phyloP scores from a whole-genome alignment of 345 rosid genomes.

The Gossypium mustelinum region DNA sequence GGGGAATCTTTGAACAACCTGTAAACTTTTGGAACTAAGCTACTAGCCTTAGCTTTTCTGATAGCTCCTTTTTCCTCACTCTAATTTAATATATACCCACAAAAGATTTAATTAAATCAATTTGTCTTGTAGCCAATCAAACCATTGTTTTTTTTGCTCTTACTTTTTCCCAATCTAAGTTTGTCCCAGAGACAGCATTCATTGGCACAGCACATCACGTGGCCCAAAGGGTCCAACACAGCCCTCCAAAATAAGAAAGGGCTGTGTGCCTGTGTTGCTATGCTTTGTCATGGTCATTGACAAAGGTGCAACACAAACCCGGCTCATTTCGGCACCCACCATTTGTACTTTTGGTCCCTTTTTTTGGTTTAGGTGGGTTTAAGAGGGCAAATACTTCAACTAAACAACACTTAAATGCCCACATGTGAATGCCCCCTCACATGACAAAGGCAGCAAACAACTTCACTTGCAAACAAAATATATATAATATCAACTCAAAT shows the following conservation, averaged over 20 bases:
- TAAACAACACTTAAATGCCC: slow-evolving; percentile 22
- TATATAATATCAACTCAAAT: neutral
- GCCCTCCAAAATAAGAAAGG: neutral
- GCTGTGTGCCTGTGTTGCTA: neutral
- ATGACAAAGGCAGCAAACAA: slow-evolving; percentile 3
- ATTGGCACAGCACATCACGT: neutral
- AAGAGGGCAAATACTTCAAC: neutral
- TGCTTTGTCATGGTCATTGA: neutral
- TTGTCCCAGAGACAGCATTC: neutral
- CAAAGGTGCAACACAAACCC: neutral
- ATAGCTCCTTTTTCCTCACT: neutral
- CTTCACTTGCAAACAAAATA: slow-evolving; percentile 16
- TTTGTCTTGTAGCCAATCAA: neutral
- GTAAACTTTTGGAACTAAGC: slow-evolving; percentile 8
- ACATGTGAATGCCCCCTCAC: slow-evolving; percentile 27
- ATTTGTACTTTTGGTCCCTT: neutral
- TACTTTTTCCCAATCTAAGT: neutral
- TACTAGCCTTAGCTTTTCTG: neutral
- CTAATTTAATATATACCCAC: neutral
- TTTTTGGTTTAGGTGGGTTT: neutral
- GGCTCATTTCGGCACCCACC: neutral
- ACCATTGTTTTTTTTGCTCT: neutral
- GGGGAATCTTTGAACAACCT: slow-evolving; percentile 16
- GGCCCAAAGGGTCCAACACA: neutral
- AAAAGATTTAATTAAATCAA: neutral